Base-by-base conservation (phyloP, 2,329 filamentous ascomycete genomes). In the Hymenoscyphus albidus region DNA sequence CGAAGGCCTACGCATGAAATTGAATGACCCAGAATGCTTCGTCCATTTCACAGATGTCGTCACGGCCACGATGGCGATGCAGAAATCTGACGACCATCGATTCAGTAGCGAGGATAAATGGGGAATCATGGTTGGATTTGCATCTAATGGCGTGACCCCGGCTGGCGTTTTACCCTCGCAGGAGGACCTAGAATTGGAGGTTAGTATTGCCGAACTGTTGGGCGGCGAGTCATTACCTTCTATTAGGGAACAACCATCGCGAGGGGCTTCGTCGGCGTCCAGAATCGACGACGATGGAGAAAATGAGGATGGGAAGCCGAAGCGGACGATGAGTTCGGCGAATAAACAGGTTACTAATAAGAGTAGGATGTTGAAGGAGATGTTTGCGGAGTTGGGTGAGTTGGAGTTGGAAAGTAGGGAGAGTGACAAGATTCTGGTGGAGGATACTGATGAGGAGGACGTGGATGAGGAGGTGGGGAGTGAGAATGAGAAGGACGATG, bases 91-190 rank as follows among this genome's bases (percentile, higher is more conserved):
- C 38, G 61, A 63, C 32, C 61, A 65, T 40, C 64, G 61, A 7
- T 65, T 65, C 31, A 56, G 58, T 31, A 13, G 32, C 22, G 60
- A 65, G 9, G 64, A 65, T 31, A 64, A 55, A 59, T 62, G 59
- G 64, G 64, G 64, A 2, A 62, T 65, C 16, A 65, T 60, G 64
- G 64, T 63, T 18, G 64, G 61, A 6, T 65, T 44, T 42, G 64
- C 64, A 16, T 48, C 58, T 9, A 61, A 61, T 57, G 64, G 51
- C 7, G 61, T 60, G 3, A 27, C 44, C 5, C 61, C 64, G 9
- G 40, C n/a, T 2, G 14, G 57, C 9, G 40, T 22, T 5, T 31
- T 63, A 9, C 58, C 58, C 13, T 57, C 55, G 1, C 61, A 61
- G 12, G 64, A 65, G n/a, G 64, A 65, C 7, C 56, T 63, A 14